phyloP scores from a whole-genome alignment of 176 grass and related monocot genomes.

The Triticum dicoccoides region DNA sequence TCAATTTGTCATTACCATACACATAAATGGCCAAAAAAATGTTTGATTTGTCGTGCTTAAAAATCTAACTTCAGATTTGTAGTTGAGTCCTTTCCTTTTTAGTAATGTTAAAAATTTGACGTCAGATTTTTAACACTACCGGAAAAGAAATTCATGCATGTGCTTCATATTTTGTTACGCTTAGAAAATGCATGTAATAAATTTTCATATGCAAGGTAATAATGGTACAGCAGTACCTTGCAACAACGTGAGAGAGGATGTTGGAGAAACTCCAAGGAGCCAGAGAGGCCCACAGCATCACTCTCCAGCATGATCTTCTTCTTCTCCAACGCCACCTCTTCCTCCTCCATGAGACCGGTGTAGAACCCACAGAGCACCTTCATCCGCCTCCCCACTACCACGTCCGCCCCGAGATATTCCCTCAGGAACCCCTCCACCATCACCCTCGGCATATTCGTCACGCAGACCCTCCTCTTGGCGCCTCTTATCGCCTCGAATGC shows the following conservation, averaged over 20 bases:
- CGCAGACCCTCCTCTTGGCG: conserved; percentile 27
- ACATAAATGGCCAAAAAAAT: too few relatives aligned
- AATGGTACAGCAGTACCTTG: conserved; percentile 40
- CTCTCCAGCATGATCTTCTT: neutral
- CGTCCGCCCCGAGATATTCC: conserved; percentile 43
- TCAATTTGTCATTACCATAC: too few relatives aligned
- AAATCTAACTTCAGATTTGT: too few relatives aligned
- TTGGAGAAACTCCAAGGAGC: conserved; percentile 18
- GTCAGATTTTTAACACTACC: too few relatives aligned
- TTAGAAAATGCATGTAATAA: neutral
- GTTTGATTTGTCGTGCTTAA: too few relatives aligned
- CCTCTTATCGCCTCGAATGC: conserved; percentile 29
- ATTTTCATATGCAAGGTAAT: neutral
- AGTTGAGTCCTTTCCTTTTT: too few relatives aligned
- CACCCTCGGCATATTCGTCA: conserved; percentile 48
- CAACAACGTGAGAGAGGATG: conserved; percentile 29
- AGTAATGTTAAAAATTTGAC: too few relatives aligned
- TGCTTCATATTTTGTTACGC: too few relatives aligned
- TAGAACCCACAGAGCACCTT: conserved; percentile 48
- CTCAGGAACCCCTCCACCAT: conserved; percentile 66
- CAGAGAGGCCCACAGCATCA: conserved; percentile 23
- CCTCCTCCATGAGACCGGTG: conserved; percentile 49
- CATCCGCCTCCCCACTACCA: conserved; percentile 50
- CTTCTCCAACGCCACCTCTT: neutral
- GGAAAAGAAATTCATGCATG: too few relatives aligned